Percentiles rank a stretch among this genome's conserved stretches.
Evolutionary conservation across 2,329 filamentous ascomycete species (phyloP).

Genomic region (Arthrinium phaeospermum): DNA sequence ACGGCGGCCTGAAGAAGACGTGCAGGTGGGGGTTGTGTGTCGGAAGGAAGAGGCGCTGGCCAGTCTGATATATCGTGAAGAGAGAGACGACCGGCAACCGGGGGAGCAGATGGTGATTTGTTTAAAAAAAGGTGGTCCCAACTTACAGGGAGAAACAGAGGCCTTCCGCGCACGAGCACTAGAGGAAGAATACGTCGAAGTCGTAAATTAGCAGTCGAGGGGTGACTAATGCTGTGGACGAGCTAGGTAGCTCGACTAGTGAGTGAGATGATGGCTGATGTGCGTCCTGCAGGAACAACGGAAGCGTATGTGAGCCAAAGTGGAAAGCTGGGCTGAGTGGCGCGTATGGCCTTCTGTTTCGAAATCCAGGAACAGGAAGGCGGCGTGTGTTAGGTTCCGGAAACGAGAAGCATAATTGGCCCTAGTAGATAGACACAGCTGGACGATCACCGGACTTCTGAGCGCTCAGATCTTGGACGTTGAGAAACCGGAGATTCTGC

Average conservation of each 20-base stretch:
- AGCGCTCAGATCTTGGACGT: conserved; percentile 33
- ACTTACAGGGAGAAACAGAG: conserved; percentile 34
- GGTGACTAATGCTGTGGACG: conserved; percentile 32
- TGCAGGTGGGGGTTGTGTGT: conserved; percentile 14
- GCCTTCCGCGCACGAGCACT: conserved; percentile 34
- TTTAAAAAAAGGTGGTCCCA: conserved; percentile 31
- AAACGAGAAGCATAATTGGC: conserved; percentile 38
- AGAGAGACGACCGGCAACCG: conserved; percentile 18
- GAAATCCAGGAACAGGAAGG: conserved; percentile 38
- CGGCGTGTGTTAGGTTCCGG: conserved; percentile 41
- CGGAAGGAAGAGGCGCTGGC: conserved; percentile 19
- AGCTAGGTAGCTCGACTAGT: conserved; percentile 33
- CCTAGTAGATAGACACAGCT: conserved; percentile 28
- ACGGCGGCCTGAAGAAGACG: conserved; percentile 19
- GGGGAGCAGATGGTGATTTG: conserved; percentile 25
- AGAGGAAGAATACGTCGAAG: conserved; percentile 29
- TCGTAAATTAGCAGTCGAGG: conserved; percentile 30
- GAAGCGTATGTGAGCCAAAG: conserved; percentile 33
- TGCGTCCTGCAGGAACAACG: conserved; percentile 31
- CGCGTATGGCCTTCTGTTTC: conserved; percentile 37
- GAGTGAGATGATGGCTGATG: conserved; percentile 30
- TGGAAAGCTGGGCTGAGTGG: conserved; percentile 25
- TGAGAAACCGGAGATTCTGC: conserved; percentile 24
- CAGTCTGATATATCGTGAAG: conserved; percentile 25
- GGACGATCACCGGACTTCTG: conserved; percentile 25